Evolutionary conservation across 2,329 filamentous ascomycete species (phyloP).

Genomic region (Trichophyton schoenleinii): DNA sequence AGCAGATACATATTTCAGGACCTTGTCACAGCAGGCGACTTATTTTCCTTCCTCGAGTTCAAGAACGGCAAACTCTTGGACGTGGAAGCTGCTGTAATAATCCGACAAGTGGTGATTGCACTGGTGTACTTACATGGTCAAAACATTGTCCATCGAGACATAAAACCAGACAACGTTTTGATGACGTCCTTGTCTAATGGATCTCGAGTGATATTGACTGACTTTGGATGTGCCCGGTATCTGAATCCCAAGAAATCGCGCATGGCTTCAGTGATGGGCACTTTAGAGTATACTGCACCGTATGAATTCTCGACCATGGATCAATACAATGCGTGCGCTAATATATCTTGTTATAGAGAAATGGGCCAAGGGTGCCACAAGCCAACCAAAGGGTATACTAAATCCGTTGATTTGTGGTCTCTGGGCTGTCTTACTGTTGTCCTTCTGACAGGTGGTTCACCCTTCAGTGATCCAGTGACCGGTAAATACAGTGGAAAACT

Average conservation of each 20-base stretch:
- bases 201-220: slow-evolving; percentile 45
- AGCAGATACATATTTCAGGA: slow-evolving; percentile 49
- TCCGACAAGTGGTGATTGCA: slow-evolving; percentile 44
- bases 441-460: slow-evolving; percentile 39
- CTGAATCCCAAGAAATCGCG: slow-evolving; percentile 23
- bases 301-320: slow-evolving; percentile 29
- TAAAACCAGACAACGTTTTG: slow-evolving; percentile 53
- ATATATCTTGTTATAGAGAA: slow-evolving; percentile 16
- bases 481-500: slow-evolving; percentile 20
- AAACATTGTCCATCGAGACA: slow-evolving; percentile 47
- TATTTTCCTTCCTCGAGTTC: slow-evolving; percentile 46
- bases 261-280: slow-evolving; percentile 46
- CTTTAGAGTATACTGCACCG: slow-evolving; percentile 47
- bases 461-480: slow-evolving; percentile 33
- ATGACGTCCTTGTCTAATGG: slow-evolving; percentile 42
- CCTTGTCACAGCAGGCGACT: slow-evolving; percentile 46
- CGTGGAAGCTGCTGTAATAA: slow-evolving; percentile 41
- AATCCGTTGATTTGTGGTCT: slow-evolving; percentile 51
- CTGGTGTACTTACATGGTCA: slow-evolving; percentile 46
- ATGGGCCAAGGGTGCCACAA: neutral
- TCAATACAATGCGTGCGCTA: neutral
- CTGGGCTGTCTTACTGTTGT: slow-evolving; percentile 44
- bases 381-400: slow-evolving; percentile 35
- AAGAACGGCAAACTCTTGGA: slow-evolving; percentile 37
- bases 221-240: slow-evolving; percentile 45